A percentile compares a stretch with the other conserved stretches of the same genome.
phyloP scores from a whole-genome alignment of 441 rosid genomes.

The Flueggea neowawraea region DNA sequence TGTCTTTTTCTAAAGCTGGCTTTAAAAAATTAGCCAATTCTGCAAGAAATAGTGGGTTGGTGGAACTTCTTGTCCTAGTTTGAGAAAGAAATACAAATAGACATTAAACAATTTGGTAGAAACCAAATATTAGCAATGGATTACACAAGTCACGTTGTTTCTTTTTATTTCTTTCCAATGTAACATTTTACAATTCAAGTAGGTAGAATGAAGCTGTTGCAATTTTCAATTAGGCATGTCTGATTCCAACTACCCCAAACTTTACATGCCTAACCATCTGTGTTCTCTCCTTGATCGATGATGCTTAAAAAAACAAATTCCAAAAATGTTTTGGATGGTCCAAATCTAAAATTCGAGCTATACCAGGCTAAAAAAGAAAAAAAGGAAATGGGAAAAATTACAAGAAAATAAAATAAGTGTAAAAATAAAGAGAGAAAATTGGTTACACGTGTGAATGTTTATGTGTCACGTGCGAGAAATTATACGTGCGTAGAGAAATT shows the following conservation, averaged over 20 bases:
- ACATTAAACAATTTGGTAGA: too few relatives aligned
- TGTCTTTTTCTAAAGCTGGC: too few relatives aligned
- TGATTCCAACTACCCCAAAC: neutral
- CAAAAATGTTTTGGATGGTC: constrained; percentile 6
- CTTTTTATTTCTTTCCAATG: too few relatives aligned
- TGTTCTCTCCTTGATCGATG: neutral
- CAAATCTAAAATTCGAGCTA: constrained; percentile 4
- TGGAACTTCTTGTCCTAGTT: too few relatives aligned
- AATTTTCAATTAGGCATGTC: constrained; percentile 11
- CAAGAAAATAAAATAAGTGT: neutral
- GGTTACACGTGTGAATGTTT: neutral
- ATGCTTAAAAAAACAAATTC: too few relatives aligned
- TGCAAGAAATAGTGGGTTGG: too few relatives aligned
- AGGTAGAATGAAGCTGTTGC: too few relatives aligned
- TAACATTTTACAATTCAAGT: too few relatives aligned
- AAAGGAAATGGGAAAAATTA: constrained; percentile 9
- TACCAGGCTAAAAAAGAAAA: neutral
- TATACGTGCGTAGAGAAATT: constrained; percentile 65
- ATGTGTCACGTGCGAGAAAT: constrained; percentile 48
- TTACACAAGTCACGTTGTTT: too few relatives aligned
- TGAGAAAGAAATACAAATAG: too few relatives aligned
- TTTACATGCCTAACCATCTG: neutral
- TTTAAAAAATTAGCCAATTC: too few relatives aligned
- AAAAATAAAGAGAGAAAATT: neutral
- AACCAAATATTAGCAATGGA: too few relatives aligned